Evolutionary conservation across 148 eudicot genomes (phyloP).

Genomic region (Arbutus unedo): DNA sequence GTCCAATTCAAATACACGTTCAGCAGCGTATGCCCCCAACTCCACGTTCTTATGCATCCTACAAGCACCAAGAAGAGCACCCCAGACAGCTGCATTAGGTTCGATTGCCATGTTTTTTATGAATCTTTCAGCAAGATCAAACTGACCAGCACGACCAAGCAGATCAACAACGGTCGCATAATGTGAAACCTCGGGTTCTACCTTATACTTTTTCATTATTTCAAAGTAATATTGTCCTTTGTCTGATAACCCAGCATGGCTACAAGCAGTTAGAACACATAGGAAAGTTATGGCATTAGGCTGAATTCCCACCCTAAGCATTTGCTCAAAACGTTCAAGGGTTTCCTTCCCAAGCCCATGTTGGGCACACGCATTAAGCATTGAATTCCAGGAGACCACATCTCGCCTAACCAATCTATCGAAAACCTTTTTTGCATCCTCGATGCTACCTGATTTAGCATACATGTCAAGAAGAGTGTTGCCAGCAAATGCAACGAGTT

Average conservation of each 20-base stretch:
- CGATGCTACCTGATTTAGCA: constrained; percentile 25
- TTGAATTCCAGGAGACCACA: constrained; percentile 27
- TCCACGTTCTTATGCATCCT: constrained; percentile 25
- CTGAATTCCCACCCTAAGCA: constrained; percentile 16
- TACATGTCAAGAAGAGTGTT: constrained; percentile 27
- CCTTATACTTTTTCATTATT: constrained; percentile 16
- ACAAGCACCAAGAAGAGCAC: constrained; percentile 26
- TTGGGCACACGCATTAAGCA: constrained; percentile 24
- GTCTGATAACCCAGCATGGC: constrained; percentile 22
- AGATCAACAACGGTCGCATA: constrained; percentile 21
- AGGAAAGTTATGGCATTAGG: constrained; percentile 21
- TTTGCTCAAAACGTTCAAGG: constrained; percentile 18
- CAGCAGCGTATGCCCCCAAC: constrained; percentile 21
- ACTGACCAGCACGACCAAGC: constrained; percentile 23
- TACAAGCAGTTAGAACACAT: constrained; percentile 26
- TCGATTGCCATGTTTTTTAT: constrained; percentile 19
- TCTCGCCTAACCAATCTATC: constrained; percentile 16
- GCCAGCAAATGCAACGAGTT: constrained; percentile 11
- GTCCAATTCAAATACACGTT: constrained; percentile 18
- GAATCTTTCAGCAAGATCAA: constrained; percentile 18
- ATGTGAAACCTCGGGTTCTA: constrained; percentile 21
- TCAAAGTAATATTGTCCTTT: constrained; percentile 21
- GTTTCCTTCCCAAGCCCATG: constrained; percentile 22
- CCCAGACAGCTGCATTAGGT: constrained; percentile 27
- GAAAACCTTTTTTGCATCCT: constrained; percentile 19